A percentile compares a stretch with the other conserved stretches of the same genome.
Conservation (phyloP, 2,329 filamentous ascomycete species). For the Xylariaceae sp. region DNA sequence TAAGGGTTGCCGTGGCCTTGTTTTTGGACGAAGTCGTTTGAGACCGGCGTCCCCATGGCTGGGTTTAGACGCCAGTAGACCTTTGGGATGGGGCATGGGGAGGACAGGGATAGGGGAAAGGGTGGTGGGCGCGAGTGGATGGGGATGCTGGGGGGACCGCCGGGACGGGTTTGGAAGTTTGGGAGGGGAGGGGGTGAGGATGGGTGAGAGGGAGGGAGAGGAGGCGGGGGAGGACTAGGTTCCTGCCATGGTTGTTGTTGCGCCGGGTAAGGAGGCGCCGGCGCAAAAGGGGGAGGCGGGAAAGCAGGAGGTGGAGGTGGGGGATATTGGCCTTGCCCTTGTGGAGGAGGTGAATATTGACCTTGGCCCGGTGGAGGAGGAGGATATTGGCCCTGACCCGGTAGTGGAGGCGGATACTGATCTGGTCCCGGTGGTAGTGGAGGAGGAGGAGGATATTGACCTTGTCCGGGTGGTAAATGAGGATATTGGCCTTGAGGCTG, state of each 20-base stretch:
- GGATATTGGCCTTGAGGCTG: constrained; percentile 15
- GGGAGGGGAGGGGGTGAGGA: constrained; percentile 11
- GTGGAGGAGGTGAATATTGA: not conserved
- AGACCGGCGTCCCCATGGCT: constrained; percentile 41
- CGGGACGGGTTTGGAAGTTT: constrained; percentile 20
- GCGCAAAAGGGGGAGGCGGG: no score
- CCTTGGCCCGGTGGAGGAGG: constrained; percentile 5
- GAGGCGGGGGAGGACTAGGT: constrained; percentile 7
- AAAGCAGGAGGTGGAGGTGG: constrained; percentile 6
- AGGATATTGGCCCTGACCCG: not conserved
- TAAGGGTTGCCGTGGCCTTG: constrained; percentile 47
- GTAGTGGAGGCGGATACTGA: constrained; percentile 12
- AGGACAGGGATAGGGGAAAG: constrained; percentile 2
- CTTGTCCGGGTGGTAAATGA: constrained; percentile 11
- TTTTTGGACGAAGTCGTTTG: constrained; percentile 49
- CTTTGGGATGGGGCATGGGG: constrained; percentile 1
- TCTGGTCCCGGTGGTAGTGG: constrained; percentile 10
- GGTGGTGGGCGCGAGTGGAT: constrained; percentile 19
- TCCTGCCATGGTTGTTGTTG: no score
- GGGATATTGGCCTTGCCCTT: not conserved
- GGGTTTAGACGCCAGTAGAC: constrained; percentile 52
- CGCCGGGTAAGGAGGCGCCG: no score
- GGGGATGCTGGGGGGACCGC: constrained; percentile 22
- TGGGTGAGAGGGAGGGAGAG: no score
- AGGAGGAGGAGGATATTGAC: constrained; percentile 13